Conservation (phyloP, 176 grass and related monocot genomes). For the Oryza punctata region DNA sequence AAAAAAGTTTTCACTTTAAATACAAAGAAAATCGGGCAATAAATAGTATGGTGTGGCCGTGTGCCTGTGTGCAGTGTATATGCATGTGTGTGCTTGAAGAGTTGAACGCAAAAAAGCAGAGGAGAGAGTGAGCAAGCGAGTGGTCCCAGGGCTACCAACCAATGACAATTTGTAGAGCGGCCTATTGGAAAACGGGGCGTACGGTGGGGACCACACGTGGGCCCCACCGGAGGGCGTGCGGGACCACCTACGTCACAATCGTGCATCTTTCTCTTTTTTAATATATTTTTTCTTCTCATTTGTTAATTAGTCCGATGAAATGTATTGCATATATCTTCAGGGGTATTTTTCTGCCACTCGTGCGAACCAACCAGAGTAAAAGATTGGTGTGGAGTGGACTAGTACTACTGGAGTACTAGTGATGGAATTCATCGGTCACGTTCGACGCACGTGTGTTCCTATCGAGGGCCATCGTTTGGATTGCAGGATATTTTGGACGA, state of each 20-base stretch:
- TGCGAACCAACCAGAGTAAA: neutral
- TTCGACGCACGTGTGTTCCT: neutral
- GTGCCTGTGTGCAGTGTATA: neutral
- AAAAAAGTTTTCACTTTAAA: too few species aligned
- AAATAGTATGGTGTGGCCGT: too few species aligned
- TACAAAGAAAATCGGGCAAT: too few species aligned
- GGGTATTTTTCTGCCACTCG: neutral
- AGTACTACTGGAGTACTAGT: neutral
- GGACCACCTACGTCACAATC: constrained; percentile 36
- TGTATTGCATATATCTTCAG: neutral
- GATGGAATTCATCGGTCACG: neutral
- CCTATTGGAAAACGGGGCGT: constrained; percentile 9
- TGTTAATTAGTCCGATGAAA: neutral
- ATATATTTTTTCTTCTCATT: neutral
- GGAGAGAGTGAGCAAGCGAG: too few species aligned
- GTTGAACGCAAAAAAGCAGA: too few species aligned
- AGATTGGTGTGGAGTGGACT: neutral
- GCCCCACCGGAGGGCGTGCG: neutral
- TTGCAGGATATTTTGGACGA: neutral
- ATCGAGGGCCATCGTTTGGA: neutral
- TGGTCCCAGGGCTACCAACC: constrained; percentile 49
- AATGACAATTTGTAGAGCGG: constrained; percentile 59
- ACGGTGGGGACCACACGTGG: constrained; percentile 28
- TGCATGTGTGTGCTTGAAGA: neutral
- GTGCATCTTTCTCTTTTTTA: neutral